These are phyloP conservation scores for Ophiostoma tasmaniense DNA, from an alignment of 2,329 filamentous ascomycete species.

Conservation along the genomic window DNA sequence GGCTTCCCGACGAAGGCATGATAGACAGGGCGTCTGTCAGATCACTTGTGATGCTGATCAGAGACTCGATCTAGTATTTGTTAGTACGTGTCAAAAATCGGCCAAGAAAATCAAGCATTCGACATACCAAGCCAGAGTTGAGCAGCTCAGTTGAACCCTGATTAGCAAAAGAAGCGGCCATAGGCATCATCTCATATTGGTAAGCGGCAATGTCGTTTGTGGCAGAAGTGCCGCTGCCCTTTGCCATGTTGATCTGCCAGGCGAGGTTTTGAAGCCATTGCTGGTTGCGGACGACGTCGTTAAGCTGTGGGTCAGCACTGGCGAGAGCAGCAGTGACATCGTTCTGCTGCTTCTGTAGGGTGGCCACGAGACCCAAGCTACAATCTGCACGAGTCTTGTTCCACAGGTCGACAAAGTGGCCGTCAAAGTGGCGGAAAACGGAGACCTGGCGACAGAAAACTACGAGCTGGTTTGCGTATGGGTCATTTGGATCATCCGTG, in stretches of 20 bases:
- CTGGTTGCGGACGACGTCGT: constrained; percentile 51
- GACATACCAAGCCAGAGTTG: constrained; percentile 51
- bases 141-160: constrained; percentile 64
- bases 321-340: constrained; percentile 46
- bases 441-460: constrained; percentile 53
- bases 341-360: constrained; percentile 54
- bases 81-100: neutral
- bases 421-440: constrained; percentile 59
- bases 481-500: constrained; percentile 51
- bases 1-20: constrained; percentile 50
- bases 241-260: constrained; percentile 52
- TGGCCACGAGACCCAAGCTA: constrained; percentile 46
- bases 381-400: constrained; percentile 54
- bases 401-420: constrained; percentile 56
- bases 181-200: constrained; percentile 55
- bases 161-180: constrained; percentile 63
- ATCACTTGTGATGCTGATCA: constrained; percentile 67
- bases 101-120: no score
- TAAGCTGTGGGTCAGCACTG: constrained; percentile 44
- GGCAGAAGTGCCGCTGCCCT: constrained; percentile 45
- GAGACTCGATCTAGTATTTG: constrained; percentile 57
- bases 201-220: constrained; percentile 30
- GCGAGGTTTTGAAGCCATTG: constrained; percentile 57
- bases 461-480: constrained; percentile 43
- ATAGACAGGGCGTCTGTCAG: constrained; percentile 65